Evolutionary conservation across 2,329 filamentous ascomycete species (phyloP).

Genomic region (Cercospora sesami): DNA sequence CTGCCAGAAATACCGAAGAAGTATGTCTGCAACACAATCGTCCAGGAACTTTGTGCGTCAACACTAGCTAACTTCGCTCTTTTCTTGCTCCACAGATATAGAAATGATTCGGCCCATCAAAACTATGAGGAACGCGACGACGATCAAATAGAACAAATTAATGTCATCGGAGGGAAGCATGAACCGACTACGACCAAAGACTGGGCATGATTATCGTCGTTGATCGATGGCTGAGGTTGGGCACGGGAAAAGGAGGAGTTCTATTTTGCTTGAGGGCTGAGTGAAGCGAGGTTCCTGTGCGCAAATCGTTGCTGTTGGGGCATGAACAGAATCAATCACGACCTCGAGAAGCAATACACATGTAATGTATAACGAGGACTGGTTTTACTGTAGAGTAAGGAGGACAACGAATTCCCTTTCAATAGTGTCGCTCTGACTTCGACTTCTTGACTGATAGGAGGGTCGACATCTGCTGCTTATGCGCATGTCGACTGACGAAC

Average conservation of each 20-base stretch:
- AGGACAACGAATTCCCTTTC: not conserved
- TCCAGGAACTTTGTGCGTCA: not conserved
- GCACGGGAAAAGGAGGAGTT: not conserved
- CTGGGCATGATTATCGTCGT: not conserved
- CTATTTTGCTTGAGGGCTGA: not conserved
- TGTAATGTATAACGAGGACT: not conserved
- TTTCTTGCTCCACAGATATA: not conserved
- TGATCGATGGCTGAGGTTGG: not conserved
- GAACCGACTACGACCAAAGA: not conserved
- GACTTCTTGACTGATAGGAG: no score
- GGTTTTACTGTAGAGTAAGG: not conserved
- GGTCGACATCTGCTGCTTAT: no score
- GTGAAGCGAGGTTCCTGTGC: not conserved
- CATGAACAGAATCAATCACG: not conserved
- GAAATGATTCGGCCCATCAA: not conserved
- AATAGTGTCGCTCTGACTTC: not conserved
- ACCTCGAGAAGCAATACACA: not conserved
- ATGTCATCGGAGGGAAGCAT: not conserved
- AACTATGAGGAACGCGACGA: not conserved
- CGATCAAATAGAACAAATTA: not conserved
- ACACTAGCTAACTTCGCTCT: not conserved
- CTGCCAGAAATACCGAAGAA: not conserved
- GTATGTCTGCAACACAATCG: not conserved
- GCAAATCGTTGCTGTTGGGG: not conserved
- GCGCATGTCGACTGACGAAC: no score